These are phyloP conservation scores for Cavenderia fasciculata DNA, from an alignment of 78 protist genomes.

Conservation along the genomic window DNA sequence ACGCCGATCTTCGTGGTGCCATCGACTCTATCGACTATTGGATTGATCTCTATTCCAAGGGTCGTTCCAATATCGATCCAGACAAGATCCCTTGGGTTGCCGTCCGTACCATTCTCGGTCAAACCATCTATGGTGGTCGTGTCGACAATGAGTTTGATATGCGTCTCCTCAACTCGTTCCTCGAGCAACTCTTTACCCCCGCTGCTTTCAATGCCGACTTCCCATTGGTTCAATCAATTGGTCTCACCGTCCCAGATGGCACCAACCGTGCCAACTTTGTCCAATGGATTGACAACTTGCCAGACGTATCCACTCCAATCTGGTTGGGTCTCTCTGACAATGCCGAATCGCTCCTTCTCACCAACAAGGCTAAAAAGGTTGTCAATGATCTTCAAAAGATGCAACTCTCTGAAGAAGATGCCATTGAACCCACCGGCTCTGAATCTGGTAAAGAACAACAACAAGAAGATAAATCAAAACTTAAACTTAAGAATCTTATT, in stretches of 20 bases:
- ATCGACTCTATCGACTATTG: constrained; percentile 93
- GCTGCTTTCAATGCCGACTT: constrained; percentile 62
- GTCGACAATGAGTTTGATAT: constrained; percentile 96
- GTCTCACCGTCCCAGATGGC: constrained; percentile 75
- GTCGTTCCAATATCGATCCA: constrained; percentile 70
- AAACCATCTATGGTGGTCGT: constrained; percentile 92
- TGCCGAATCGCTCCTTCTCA: constrained; percentile 84
- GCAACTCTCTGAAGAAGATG: constrained; percentile 71
- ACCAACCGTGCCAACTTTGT: constrained; percentile 43
- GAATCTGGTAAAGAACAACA: neutral
- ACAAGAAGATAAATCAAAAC: constrained; percentile 63
- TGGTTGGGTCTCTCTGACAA: constrained; percentile 94
- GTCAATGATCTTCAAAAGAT: constrained; percentile 42
- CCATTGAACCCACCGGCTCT: neutral
- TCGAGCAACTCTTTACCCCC: constrained; percentile 82
- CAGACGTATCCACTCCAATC: constrained; percentile 85
- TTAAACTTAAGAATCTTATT: constrained; percentile 21
- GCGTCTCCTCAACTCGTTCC: constrained; percentile 86
- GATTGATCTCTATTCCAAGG: constrained; percentile 86
- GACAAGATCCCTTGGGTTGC: constrained; percentile 93
- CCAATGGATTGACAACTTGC: constrained; percentile 82
- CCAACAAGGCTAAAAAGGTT: constrained; percentile 45
- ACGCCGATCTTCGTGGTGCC: constrained; percentile 92
- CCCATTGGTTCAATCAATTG: constrained; percentile 50
- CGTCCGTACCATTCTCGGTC: constrained; percentile 81